phyloP scores from a whole-genome alignment of 2,329 filamentous ascomycete genomes.

The Aspergillus udagawae region DNA sequence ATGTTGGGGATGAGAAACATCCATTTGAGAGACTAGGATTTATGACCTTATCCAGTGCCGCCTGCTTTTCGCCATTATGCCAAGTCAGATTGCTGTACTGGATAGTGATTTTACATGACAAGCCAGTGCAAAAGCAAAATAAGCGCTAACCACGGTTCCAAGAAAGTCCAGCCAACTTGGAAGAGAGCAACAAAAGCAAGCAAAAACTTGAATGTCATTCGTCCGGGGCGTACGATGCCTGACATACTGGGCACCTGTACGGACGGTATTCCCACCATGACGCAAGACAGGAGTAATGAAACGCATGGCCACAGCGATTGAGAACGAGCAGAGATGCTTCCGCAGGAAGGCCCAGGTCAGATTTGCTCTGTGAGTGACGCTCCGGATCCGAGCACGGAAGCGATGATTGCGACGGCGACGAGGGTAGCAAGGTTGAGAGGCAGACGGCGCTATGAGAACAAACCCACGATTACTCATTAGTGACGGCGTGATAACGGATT shows the following conservation, averaged over 20 bases:
- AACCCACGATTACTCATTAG: slow-evolving; percentile 7
- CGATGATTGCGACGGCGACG: slow-evolving; percentile 7
- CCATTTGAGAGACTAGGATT: neutral
- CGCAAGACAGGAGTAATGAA: slow-evolving; percentile 25
- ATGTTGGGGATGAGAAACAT: too few relatives aligned
- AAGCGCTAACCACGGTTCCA: neutral
- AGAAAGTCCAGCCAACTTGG: neutral
- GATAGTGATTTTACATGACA: neutral
- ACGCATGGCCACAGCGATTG: slow-evolving; percentile 27
- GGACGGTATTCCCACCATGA: slow-evolving; percentile 28
- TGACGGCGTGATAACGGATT: neutral
- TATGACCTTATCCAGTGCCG: too few relatives aligned
- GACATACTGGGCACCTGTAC: slow-evolving; percentile 29
- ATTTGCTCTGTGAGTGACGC: neutral
- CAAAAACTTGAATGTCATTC: neutral
- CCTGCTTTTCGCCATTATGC: too few relatives aligned
- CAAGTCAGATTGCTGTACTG: neutral
- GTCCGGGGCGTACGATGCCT: slow-evolving; percentile 21
- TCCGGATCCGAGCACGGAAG: slow-evolving; percentile 4
- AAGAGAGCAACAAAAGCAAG: neutral
- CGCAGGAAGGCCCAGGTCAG: neutral
- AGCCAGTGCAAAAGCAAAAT: neutral
- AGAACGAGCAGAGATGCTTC: slow-evolving; percentile 18
- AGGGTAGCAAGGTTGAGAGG: slow-evolving; percentile 21
- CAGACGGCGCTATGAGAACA: slow-evolving; percentile 25